Evolutionary conservation across 1,139 yeast genomes (phyloP).

Genomic region (Lodderomyces beijingensis): DNA sequence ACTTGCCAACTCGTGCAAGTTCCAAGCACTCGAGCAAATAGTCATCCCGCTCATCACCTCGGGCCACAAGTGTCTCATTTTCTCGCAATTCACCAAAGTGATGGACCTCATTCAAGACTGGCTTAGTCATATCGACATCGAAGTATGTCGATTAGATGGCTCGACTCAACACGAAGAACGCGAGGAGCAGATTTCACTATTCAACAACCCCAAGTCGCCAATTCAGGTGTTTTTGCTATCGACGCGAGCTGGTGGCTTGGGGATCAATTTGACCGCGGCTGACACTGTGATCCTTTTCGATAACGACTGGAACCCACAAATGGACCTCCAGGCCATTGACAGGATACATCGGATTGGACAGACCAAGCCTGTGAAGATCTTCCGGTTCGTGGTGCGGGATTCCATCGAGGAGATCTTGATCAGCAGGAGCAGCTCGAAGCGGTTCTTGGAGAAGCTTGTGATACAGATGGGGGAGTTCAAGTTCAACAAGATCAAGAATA

Average conservation of each 20-base stretch:
- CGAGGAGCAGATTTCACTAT: slow-evolving; percentile 56
- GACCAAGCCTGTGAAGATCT: slow-evolving; percentile 72
- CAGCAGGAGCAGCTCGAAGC: slow-evolving; percentile 71
- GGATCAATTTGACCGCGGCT: slow-evolving; percentile 80
- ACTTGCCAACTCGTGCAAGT: slow-evolving; percentile 60
- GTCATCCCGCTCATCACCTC: slow-evolving; percentile 39
- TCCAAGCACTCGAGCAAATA: slow-evolving; percentile 65
- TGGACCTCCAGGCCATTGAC: slow-evolving; percentile 94
- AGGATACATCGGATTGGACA: slow-evolving; percentile 95
- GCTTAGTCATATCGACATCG: slow-evolving; percentile 33
- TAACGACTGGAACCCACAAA: slow-evolving; percentile 97
- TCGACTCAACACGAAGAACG: slow-evolving; percentile 61
- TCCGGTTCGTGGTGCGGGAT: slow-evolving; percentile 67
- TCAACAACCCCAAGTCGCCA: slow-evolving; percentile 33
- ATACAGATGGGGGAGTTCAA: slow-evolving; percentile 82
- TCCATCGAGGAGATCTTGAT: slow-evolving; percentile 82
- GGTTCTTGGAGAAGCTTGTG: slow-evolving; percentile 75
- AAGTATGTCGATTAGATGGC: slow-evolving; percentile 73
- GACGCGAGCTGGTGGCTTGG: slow-evolving; percentile 93
- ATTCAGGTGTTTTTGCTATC: slow-evolving; percentile 64
- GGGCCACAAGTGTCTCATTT: slow-evolving; percentile 69
- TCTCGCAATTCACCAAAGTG: slow-evolving; percentile 79
- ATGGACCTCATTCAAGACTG: slow-evolving; percentile 75
- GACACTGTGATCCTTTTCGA: slow-evolving; percentile 89
- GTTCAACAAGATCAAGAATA: slow-evolving; percentile 31